These are phyloP conservation scores for Globisporangium solare DNA, from an alignment of 352 stramenopile species.

Conservation along the genomic window DNA sequence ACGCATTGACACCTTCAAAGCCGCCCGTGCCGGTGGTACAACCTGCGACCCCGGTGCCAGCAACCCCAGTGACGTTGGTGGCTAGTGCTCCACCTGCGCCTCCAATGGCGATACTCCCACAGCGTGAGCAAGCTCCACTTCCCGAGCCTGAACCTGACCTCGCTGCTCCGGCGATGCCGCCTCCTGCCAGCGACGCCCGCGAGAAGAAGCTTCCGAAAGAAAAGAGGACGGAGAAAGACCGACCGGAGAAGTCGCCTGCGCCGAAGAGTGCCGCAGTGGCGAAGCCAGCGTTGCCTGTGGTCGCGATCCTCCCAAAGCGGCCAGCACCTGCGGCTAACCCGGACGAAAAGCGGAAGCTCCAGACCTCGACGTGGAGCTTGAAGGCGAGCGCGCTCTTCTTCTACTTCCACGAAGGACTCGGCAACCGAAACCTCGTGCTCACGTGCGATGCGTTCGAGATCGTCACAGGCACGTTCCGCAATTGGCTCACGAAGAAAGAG, in stretches of 20 bases:
- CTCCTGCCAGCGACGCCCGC: neutral
- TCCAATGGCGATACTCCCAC: neutral
- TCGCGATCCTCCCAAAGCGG: neutral
- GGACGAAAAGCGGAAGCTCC: neutral
- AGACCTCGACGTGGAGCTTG: neutral
- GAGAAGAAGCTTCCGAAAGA: neutral
- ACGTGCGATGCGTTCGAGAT: neutral
- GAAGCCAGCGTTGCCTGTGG: neutral
- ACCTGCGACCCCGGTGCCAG: neutral
- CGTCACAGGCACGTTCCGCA: neutral
- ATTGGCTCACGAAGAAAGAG: slow-evolving; percentile 1
- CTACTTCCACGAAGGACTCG: neutral
- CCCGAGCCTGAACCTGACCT: neutral
- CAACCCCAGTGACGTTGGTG: neutral
- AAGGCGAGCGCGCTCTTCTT: neutral
- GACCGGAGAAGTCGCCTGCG: too few species aligned
- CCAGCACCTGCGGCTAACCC: neutral
- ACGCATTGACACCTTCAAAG: too few species aligned
- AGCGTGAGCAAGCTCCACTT: neutral
- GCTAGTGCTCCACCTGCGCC: neutral
- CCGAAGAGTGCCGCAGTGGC: neutral
- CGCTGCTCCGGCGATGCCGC: neutral
- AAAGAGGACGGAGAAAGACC: neutral
- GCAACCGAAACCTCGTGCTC: neutral
- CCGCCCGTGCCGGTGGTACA: too few species aligned